Evolutionary conservation across 345 rosid genomes (phyloP).

Genomic region (Gossypium bickii): DNA sequence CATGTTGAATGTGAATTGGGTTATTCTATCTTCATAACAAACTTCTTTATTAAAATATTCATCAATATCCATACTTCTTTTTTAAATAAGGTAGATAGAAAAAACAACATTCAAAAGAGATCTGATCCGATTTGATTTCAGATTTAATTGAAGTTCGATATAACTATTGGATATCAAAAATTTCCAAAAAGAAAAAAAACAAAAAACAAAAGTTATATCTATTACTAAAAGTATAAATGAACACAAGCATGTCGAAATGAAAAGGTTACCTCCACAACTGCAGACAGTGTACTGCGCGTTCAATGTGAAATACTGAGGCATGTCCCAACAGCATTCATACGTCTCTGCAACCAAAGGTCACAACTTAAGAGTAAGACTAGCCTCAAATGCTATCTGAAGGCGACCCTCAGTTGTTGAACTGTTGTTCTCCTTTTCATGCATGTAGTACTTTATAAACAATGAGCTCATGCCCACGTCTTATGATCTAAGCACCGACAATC

Average conservation of each 20-base stretch:
- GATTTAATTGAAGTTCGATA: no score
- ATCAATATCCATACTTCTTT: no score
- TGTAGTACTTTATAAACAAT: background rate
- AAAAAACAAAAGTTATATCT: background rate
- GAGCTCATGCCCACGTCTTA: slow-evolving; percentile 4
- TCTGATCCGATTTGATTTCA: no score
- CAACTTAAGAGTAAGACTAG: background rate
- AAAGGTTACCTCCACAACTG: background rate
- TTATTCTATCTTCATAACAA: no score
- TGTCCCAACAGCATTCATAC: background rate
- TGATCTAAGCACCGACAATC: background rate
- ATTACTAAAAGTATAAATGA: background rate
- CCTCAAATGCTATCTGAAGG: background rate
- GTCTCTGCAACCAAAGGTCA: background rate
- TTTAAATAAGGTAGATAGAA: no score
- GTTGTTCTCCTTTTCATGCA: background rate
- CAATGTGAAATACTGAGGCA: background rate
- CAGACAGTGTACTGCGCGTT: background rate
- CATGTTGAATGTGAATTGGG: background rate
- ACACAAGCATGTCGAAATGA: background rate
- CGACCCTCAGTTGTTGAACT: background rate
- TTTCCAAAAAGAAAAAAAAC: no score
- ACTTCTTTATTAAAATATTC: no score
- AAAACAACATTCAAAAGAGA: no score
- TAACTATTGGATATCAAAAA: no score